Evolutionary conservation across 768 basidiomycete genomes (phyloP), one percentile per base, ranked within the genome.

Genomic region (Coprinopsis sp.): DNA sequence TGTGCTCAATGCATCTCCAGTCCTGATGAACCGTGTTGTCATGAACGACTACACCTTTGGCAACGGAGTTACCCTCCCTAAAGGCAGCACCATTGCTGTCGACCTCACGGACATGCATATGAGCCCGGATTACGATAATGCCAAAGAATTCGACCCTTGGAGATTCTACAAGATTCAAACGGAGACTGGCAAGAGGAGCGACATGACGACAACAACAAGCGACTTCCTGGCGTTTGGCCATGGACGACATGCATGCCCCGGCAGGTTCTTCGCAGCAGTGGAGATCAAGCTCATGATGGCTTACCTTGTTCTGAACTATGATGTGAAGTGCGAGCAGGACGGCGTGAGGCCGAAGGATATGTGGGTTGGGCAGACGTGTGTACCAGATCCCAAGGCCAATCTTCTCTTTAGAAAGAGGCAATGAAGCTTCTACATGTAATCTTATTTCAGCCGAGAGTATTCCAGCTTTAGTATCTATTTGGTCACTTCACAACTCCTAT

Each of bases 41-140:
- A 24, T 67, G 31, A 56, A 65, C 33, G 72, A 73, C 45, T 68
- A 64, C 52, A 71, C 69, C 0, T 67, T 77, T 48, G 67, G 67
- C 1, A 67, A 76, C 51, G 76, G 74, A 2, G 67, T 66, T 1
- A 50, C 54, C 33, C 51, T 77, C 11, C 73, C 73, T 3, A 56
- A 58, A 27, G 72, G 70, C 2, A 65, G 68, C 1, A 56, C 62
- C 8, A 33, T 77, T 3, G 55, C 55, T 6, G 58, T 64, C 6
- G 58, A 68, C 6, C 25, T 60, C 6, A 36, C 53, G 7, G 56
- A 59, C 3, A 55, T 60, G 18, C 74, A 76, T 36, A 53, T 54
- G 16, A 56, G 62, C 28, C 29, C 41, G 19, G 54, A 53, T 29
- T 73, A 72, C 52, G 22, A 51, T 0, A 54, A 71, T 40, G 53